Evolutionary conservation across 2,329 filamentous ascomycete genomes (phyloP), one percentile per base, ranked within the genome.

Genomic region (Cordyceps fumosorosea): DNA sequence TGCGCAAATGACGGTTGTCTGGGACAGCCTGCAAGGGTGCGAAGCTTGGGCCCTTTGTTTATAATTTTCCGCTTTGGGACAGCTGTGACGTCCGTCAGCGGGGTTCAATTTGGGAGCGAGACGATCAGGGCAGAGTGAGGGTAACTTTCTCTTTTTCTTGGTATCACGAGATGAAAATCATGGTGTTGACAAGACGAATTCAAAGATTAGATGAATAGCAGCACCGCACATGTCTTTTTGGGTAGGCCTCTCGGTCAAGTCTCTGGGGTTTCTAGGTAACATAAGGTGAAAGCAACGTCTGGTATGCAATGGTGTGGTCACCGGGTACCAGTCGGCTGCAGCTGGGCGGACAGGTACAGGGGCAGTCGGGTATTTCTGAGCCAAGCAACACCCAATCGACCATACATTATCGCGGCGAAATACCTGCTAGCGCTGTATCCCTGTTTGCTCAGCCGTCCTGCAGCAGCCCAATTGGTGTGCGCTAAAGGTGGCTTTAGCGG

Each of bases 21-120:
- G 72, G 74, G 73, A 70, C 69, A 74, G 71, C 64, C 66, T 67
- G 65, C 67, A 63, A 63, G 63, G 65, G 64, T 66, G 62, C 10
- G 34, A 65, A 70, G 71, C 70, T 73, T 69, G 70, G 72, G 64
- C 69, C 34, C 62, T 74, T 76, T 77, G 75, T 76, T 77, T 76
- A 76, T 74, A 70, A 71, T 72, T 71, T 68, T 69, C 74, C 74
- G 69, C 66, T 71, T 73, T 72, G 65, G 73, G 74, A 74, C 68
- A 72, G 70, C 73, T 72, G 65, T 66, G 65, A 66, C 64, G 64
- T 56, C 55, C 57, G 61, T 64, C 57, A 65, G 65, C 65, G 64
- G 63, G 65, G 66, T 54, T 54, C 60, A 53, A 62, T 63, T 48
- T 45, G 56, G 16, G 18, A 60, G 48, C 34, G 48, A 56, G 22